These are phyloP conservation scores for Didymella lethalis DNA, from an alignment of 2,329 filamentous ascomycete genomes.

Conservation along the genomic window DNA sequence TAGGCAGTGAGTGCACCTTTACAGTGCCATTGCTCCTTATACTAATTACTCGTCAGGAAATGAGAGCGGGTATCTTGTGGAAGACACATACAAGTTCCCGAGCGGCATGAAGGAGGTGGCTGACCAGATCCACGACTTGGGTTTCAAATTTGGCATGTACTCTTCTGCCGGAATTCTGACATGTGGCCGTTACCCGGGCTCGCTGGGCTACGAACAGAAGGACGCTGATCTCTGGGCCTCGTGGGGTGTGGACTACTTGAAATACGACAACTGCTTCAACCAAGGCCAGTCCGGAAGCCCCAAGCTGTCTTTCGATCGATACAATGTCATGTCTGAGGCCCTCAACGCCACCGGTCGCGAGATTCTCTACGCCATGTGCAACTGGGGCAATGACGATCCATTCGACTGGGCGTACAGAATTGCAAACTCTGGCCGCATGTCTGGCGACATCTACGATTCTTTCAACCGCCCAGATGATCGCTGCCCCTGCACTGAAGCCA, in stretches of 20 bases:
- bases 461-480: conserved; percentile 55
- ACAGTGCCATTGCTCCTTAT: background rate
- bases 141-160: conserved; percentile 64
- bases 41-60: conserved; percentile 18
- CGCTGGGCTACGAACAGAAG: conserved; percentile 59
- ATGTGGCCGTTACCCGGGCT: conserved; percentile 53
- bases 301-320: conserved; percentile 57
- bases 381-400: conserved; percentile 61
- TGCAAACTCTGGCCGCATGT: conserved; percentile 57
- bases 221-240: conserved; percentile 62
- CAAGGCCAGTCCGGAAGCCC: conserved; percentile 60
- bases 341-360: conserved; percentile 56
- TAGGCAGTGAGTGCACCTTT: conserved; percentile 47
- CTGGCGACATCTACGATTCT: conserved; percentile 57
- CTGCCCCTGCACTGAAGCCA: conserved; percentile 54
- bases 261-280: conserved; percentile 67
- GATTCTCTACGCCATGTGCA: conserved; percentile 58
- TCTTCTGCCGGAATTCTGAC: conserved; percentile 57
- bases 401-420: conserved; percentile 58
- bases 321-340: conserved; percentile 59
- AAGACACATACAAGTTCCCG: conserved; percentile 50
- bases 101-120: conserved; percentile 57
- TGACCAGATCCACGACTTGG: conserved; percentile 57
- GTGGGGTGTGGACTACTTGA: conserved; percentile 58
- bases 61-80: conserved; percentile 53